These are phyloP conservation scores for Plasmodium inui DNA, from an alignment of 169 alveolate genomes.

Conservation along the genomic window DNA sequence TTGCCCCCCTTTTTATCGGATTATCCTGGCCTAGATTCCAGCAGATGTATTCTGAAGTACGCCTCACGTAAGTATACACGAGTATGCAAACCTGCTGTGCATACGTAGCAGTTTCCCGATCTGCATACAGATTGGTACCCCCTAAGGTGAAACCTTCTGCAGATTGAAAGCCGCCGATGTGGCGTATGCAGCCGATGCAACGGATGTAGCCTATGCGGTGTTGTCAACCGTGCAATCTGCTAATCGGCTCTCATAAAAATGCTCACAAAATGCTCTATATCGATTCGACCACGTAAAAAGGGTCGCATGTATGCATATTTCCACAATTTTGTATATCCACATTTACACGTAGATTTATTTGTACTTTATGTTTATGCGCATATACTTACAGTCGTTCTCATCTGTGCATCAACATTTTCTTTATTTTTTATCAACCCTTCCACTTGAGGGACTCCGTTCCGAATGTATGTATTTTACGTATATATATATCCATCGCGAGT, in stretches of 20 bases:
- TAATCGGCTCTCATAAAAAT: neutral
- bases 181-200: no score
- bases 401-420: conserved; percentile 4
- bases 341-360: neutral
- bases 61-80: conserved; percentile 1
- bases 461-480: neutral
- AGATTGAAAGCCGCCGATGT: neutral
- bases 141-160: neutral
- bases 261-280: neutral
- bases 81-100: neutral
- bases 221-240: neutral
- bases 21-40: neutral
- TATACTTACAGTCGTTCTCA: neutral
- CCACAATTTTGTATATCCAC: neutral
- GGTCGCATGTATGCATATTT: neutral
- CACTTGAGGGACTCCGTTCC: neutral
- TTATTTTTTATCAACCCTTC: neutral
- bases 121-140: neutral
- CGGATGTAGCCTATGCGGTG: neutral
- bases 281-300: neutral
- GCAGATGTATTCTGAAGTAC: neutral
- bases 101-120: neutral
- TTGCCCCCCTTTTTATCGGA: neutral
- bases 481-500: conserved; percentile 12
- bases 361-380: neutral